Base-by-base conservation (phyloP, 495 filamentous ascomycete species). In the Neurospora hispaniola region DNA sequence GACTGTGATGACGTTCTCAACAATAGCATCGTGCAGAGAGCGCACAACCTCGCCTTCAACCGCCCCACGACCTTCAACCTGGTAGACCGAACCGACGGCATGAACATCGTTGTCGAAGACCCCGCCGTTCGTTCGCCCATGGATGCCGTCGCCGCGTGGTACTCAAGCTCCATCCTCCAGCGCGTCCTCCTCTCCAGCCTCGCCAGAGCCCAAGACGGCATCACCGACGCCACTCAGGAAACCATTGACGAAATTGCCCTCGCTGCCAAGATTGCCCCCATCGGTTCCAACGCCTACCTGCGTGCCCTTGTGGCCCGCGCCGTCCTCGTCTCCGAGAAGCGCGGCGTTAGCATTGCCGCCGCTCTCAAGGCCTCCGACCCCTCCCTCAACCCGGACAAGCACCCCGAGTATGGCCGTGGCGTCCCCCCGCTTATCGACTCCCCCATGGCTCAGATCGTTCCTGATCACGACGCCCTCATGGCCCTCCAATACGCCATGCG, bases 41-140 rank as follows among this genome's bases (percentile, higher is more conserved):
- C 94, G 2, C 93, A 94, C 74, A 97, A 97, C 78, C 87, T 98
- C 5, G 93, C 93, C 10, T 97, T 93, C 91, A 96, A 97, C 78
- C 87, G 88, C 71, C 89, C 88, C 8, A 95, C 90, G 1, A 88
- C 89, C 16, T 85, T 91, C 75, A 87, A 90, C 35, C 86, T 89
- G 1, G 82, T 85, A 20, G 84, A 86, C 11, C 81, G 87, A 41
- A 89, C 90, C 70, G 91, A 91, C 59, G 88, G 92, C 38, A 91
- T 97, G 82, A 92, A 97, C 78, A 86, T 89, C 16, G 93, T 97
- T 12, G 91, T 95, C 23, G 92, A 95, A 43, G 95, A 98, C 76
- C 88, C 89, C 48, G 90, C 94, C 6, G 94, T 98, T 70, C 89
- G 92, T 42, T 94, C 93, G 14, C 93, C 94, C 9, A 87, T 97